Percentiles rank a stretch among this genome's conserved stretches.
These are phyloP conservation scores for Pythium dissimile DNA, from an alignment of 352 stramenopile genomes.

Conservation along the genomic window DNA sequence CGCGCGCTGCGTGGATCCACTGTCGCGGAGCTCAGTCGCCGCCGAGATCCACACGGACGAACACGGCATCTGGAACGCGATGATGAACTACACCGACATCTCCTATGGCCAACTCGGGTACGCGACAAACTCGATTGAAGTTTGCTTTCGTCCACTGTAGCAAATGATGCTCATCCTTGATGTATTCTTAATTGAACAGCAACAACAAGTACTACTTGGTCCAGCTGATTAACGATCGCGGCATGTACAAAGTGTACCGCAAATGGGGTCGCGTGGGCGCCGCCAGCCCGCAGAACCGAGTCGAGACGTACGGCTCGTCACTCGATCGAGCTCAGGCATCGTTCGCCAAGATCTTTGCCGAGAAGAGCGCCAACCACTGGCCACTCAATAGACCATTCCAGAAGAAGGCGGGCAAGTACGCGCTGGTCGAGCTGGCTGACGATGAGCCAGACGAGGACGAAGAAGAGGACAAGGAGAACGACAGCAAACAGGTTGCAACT, in stretches of 20 bases:
- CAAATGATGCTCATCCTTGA: background rate
- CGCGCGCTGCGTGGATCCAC: conserved; percentile 10
- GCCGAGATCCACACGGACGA: conserved; percentile 27
- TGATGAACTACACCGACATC: conserved; percentile 65
- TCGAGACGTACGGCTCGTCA: conserved; percentile 15
- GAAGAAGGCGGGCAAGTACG: conserved; percentile 56
- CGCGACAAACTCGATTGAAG: too few relatives aligned
- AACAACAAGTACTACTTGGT: conserved; percentile 83
- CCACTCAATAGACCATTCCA: conserved; percentile 38
- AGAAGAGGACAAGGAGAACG: conserved; percentile 9
- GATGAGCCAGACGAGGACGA: conserved; percentile 14
- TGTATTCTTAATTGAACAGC: conserved; percentile 12
- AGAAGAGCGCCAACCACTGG: conserved; percentile 70
- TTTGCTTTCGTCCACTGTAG: too few relatives aligned
- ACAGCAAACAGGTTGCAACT: background rate
- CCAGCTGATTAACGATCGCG: conserved; percentile 50
- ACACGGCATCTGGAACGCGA: conserved; percentile 53
- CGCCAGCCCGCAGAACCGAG: conserved; percentile 29
- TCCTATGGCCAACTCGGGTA: conserved; percentile 47
- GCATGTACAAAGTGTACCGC: conserved; percentile 48
- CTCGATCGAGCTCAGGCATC: conserved; percentile 44
- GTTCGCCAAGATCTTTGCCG: conserved; percentile 55
- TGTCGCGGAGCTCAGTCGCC: conserved; percentile 4
- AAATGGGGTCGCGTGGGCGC: conserved; percentile 70
- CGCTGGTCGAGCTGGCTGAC: conserved; percentile 39